Evolutionary conservation across 2,329 filamentous ascomycete genomes (phyloP).

Genomic region (Leptographium wingfieldii): DNA sequence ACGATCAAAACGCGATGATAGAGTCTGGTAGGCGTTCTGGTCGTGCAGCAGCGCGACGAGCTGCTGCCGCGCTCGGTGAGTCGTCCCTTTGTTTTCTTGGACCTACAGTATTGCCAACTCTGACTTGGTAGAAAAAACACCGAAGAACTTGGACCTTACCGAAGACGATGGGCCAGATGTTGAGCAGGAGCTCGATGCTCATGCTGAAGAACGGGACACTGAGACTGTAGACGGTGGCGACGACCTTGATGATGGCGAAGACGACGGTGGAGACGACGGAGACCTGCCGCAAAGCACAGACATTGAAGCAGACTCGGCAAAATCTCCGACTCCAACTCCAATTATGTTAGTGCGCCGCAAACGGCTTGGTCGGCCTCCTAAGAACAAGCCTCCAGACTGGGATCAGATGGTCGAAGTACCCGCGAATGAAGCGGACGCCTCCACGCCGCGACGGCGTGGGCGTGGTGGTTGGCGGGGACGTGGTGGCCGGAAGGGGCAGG

Average conservation of each 20-base stretch:
- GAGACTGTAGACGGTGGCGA: slow-evolving; percentile 24
- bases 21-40: slow-evolving; percentile 25
- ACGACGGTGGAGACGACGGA: slow-evolving; percentile 23
- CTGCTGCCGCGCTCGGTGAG: slow-evolving; percentile 27
- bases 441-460: slow-evolving; percentile 49
- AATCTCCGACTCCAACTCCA: slow-evolving; percentile 43
- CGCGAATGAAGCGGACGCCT: slow-evolving; percentile 27
- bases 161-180: slow-evolving; percentile 21
- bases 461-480: slow-evolving; percentile 59
- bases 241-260: slow-evolving; percentile 25
- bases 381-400: slow-evolving; percentile 73
- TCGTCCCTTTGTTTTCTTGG: neutral
- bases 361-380: slow-evolving; percentile 73
- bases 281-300: slow-evolving; percentile 24
- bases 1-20: slow-evolving; percentile 3
- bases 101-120: neutral
- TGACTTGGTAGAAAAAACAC: slow-evolving; percentile 31
- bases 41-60: slow-evolving; percentile 30
- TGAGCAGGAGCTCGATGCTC: slow-evolving; percentile 13
- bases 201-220: slow-evolving; percentile 15
- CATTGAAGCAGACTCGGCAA: slow-evolving; percentile 26
- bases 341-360: slow-evolving; percentile 58
- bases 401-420: slow-evolving; percentile 48
- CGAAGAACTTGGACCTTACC: slow-evolving; percentile 29
- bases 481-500: slow-evolving; percentile 54